Percentiles rank a stretch among this genome's conserved stretches.
Conservation (phyloP, 352 stramenopile species). For the Phytophthora aleatoria region DNA sequence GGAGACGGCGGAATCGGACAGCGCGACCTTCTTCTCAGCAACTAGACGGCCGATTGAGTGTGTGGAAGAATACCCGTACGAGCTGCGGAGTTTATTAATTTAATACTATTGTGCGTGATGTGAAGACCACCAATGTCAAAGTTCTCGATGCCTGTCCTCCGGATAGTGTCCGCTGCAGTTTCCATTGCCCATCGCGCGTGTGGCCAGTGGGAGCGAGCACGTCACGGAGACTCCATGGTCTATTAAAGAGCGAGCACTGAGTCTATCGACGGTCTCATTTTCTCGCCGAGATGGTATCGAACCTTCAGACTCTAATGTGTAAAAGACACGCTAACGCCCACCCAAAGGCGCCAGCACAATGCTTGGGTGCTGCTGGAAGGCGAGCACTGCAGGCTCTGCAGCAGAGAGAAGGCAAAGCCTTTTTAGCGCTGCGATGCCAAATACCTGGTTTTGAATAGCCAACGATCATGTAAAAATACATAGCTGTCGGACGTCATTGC, state of each 20-base stretch:
- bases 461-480: too few species aligned
- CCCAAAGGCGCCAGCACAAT: too few species aligned
- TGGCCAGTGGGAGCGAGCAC: slow-evolving; percentile 2
- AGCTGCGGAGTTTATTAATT: slow-evolving; percentile 24
- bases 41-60: slow-evolving; percentile 25
- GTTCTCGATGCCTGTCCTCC: neutral
- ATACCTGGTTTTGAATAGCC: too few species aligned
- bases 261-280: slow-evolving; percentile 9
- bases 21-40: slow-evolving; percentile 2
- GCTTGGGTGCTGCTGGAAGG: too few species aligned
- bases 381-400: too few species aligned
- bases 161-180: neutral
- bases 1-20: slow-evolving; percentile 6
- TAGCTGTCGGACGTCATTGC: too few species aligned
- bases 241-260: slow-evolving; percentile 5
- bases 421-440: too few species aligned
- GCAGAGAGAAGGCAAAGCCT: too few species aligned
- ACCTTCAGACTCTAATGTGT: neutral
- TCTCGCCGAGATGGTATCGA: neutral
- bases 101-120: slow-evolving; percentile 35
- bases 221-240: too few species aligned
- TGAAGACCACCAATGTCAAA: slow-evolving; percentile 14
- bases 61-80: slow-evolving; percentile 25
- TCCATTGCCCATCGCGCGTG: neutral
- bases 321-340: neutral